Conservation (phyloP, 129 eudicot genomes). For the sunflower (Helianthus annuus) region HanXRQr2.0-SUNRISE NC_035443.2:145593445-145593944, state of each 20-base stretch:
- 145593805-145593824: slow-evolving; percentile 67
- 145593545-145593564: slow-evolving; percentile 21
- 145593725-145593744: slow-evolving; percentile 59
- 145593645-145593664: slow-evolving; percentile 1
- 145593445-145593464: slow-evolving; percentile 20
- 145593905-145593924: slow-evolving; percentile 14
- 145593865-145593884: slow-evolving; percentile 43
- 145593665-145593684: slow-evolving; percentile 15
- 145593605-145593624: slow-evolving; percentile 1
- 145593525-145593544: slow-evolving; percentile 24
- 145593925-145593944: slow-evolving; percentile 11
- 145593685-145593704: slow-evolving; percentile 16
- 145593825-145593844: slow-evolving; percentile 68
- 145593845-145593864: slow-evolving; percentile 50
- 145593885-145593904: slow-evolving; percentile 23
- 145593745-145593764: slow-evolving; percentile 54
- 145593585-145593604: slow-evolving; percentile 24
- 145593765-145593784: slow-evolving; percentile 67
- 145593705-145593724: slow-evolving; percentile 21
- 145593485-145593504: slow-evolving; percentile 24
- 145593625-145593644: slow-evolving; percentile 1
- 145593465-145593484: slow-evolving; percentile 25
- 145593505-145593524: slow-evolving; percentile 8
- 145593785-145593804: slow-evolving; percentile 79
- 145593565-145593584: slow-evolving; percentile 24